Conservation (phyloP, 2,329 filamentous ascomycete genomes). For the Verticillium tricorpus region DNA sequence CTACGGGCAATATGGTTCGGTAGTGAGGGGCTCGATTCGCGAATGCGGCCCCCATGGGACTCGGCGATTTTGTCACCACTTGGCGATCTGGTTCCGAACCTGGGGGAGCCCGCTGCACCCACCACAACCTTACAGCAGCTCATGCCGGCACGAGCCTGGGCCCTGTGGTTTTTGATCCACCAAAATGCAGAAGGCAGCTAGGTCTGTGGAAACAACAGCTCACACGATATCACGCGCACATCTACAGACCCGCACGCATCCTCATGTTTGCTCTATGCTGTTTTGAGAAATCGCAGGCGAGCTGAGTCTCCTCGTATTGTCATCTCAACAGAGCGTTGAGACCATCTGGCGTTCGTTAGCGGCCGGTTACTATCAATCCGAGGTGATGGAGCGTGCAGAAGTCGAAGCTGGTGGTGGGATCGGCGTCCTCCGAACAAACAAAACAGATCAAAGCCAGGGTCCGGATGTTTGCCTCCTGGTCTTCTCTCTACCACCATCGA, state of each 20-base stretch:
- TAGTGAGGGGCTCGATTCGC: neutral
- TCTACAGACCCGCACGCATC: neutral
- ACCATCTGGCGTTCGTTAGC: neutral
- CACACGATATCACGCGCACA: neutral
- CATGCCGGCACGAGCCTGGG: too few species aligned
- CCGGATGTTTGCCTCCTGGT: neutral
- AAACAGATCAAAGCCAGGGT: neutral
- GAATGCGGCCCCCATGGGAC: neutral
- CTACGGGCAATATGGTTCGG: neutral
- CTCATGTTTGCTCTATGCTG: neutral
- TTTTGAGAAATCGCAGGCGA: neutral
- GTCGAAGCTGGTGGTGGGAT: neutral
- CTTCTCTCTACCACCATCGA: neutral
- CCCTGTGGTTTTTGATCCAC: too few species aligned
- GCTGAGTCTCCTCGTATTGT: neutral
- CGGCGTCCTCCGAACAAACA: neutral
- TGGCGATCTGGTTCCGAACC: neutral
- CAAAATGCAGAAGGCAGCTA: neutral
- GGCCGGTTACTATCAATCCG: neutral
- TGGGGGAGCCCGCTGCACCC: neutral
- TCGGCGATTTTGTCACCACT: neutral
- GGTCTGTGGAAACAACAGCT: neutral
- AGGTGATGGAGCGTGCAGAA: neutral
- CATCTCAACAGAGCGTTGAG: neutral
- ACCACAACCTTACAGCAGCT: too few species aligned